A percentile compares a stretch with the other conserved stretches of the same genome.
Conservation (phyloP, 2,329 filamentous ascomycete genomes). For the Akanthomyces muscarius region DNA sequence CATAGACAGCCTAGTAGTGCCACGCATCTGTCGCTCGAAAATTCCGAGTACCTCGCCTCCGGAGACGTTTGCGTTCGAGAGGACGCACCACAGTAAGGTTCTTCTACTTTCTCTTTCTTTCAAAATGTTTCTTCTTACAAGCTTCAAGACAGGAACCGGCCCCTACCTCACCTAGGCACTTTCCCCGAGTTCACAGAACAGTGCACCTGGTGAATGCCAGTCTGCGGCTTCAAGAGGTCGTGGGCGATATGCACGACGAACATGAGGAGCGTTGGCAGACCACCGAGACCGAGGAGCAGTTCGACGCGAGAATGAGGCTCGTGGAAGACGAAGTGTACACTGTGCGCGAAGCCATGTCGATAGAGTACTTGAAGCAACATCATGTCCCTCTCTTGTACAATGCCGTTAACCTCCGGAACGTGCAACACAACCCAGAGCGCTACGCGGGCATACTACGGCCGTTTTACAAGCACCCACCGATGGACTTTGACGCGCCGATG, state of each 20-base stretch:
- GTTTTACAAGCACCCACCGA: conserved; percentile 1
- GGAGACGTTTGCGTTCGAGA: neutral
- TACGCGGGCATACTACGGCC: neutral
- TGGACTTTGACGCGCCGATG: neutral
- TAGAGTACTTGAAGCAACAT: neutral
- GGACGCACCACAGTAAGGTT: neutral
- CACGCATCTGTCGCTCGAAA: neutral
- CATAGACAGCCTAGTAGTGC: neutral
- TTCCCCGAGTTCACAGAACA: neutral
- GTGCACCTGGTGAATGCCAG: neutral
- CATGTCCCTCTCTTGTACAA: neutral
- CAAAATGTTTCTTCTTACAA: neutral
- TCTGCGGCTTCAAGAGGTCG: neutral
- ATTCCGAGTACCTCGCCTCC: neutral
- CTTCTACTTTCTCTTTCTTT: neutral
- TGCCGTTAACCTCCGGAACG: neutral
- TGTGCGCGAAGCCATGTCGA: neutral
- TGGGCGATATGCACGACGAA: neutral
- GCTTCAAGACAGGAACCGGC: neutral
- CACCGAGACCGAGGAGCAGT: neutral
- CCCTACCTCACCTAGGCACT: neutral
- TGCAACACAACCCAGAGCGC: neutral
- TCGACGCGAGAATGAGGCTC: neutral
- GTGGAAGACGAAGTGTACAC: neutral
- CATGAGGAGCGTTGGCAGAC: neutral